Base-by-base conservation (phyloP, 2,329 filamentous ascomycete species). In the Alternaria brassicae region DNA sequence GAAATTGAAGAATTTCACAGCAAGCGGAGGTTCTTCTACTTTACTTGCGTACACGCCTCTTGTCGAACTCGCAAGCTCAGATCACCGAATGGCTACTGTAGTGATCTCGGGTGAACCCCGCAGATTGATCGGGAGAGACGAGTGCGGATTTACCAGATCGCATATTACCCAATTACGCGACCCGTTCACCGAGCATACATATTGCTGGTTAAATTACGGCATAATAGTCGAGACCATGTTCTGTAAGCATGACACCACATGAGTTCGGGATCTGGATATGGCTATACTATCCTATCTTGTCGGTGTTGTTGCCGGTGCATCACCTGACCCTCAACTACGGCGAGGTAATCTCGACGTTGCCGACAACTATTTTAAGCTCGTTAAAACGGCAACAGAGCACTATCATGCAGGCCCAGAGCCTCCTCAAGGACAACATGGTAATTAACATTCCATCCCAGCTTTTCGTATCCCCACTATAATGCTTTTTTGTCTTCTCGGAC, bases 81-180 rank as follows among this genome's bases (percentile, higher is more conserved):
- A 63, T 51, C 53, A 60, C 40, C 42, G 19, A 44, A 53, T 44
- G 61, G 54, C 62, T 61, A 51, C 48, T 63, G 63, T 61, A 51
- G 51, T 63, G 63, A 54, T 36, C 50, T 48, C 66, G 67, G 56
- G 36, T 54, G 54, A 66, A 62, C 65, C 62, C 51, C 66, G 64
- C 58, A 61, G 47, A 58, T 59, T 62, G 60, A 68, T 73, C 66
- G 68, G 66, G 67, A 63, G 48, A 58, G 50, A 55, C 58, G 56
- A 58, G 57, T 51, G 54, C 60, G 64, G 61, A 25, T 61, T 60
- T 52, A 59, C 56, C 42, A 67, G 60, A 67, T 69, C 55, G 61
- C 56, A 71, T 68, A 73, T 74, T 74, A 71, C 62, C 69, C 67
- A 72, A 71, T 67, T 72, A 72, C 70, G 66, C 65, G 65, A 63